These are phyloP conservation scores for Picea sitchensis DNA, from an alignment of 75 land plant genomes.

Conservation along the genomic window DNA sequence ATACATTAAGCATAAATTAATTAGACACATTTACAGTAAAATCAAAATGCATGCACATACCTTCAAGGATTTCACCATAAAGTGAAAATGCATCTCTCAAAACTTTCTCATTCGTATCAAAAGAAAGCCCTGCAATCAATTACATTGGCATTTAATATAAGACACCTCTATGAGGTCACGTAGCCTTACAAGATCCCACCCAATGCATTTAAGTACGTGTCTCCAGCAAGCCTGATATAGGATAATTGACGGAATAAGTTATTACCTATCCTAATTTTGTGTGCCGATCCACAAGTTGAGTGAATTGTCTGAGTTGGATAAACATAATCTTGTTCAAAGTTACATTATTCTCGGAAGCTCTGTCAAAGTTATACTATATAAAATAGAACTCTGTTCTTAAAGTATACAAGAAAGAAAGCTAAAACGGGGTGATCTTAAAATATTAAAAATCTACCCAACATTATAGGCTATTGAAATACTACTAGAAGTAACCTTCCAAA, in stretches of 20 bases:
- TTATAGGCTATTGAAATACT: neutral
- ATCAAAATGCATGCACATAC: slow-evolving; percentile 17
- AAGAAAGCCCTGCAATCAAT: slow-evolving; percentile 42
- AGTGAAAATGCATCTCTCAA: slow-evolving; percentile 35
- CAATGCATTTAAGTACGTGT: neutral
- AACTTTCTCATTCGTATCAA: slow-evolving; percentile 46
- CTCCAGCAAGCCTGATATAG: neutral
- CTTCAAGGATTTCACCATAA: slow-evolving; percentile 47
- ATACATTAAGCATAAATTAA: neutral
- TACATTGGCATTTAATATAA: neutral
- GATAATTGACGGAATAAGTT: neutral
- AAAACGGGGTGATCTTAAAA: neutral
- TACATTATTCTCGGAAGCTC: neutral
- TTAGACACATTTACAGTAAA: neutral
- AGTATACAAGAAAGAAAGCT: neutral
- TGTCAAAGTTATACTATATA: neutral
- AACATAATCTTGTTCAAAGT: neutral
- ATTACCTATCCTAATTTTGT: neutral
- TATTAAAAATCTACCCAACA: no score
- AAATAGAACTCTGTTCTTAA: neutral
- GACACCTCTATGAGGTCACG: neutral
- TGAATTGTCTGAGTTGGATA: neutral
- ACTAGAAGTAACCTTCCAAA: neutral
- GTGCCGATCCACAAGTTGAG: neutral
- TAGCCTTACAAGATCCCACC: neutral